Evolutionary conservation across 2,329 filamentous ascomycete genomes (phyloP), one percentile per base, ranked within the genome.

Genomic region (Chaetothyriales sp.): DNA sequence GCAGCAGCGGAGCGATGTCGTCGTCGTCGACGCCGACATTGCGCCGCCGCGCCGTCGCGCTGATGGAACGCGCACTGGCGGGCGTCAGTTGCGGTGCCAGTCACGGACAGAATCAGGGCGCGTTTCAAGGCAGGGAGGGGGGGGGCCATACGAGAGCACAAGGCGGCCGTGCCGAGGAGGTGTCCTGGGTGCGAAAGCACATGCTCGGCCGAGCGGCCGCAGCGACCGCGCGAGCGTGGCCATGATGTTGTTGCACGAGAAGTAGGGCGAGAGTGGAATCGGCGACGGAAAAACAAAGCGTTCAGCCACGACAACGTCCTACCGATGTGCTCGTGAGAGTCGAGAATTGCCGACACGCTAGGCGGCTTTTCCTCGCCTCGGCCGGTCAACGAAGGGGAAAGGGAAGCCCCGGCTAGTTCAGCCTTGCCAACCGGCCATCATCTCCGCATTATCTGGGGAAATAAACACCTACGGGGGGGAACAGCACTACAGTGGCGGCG

Each of bases 1-100:
- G 90, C 0, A 84, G 82, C 58, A 95, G 77, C 47, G 86, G 82
- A 47, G 67, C 64, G 61, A 69, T 57, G 40, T 57, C 60, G 56
- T 68, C 61, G 33, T 67, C 60, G 49, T 54, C 58, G 40, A 56
- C 60, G 56, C 67, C 61, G 33, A 67, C 60, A 51, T 54, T 46
- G 47, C 50, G 56, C 49, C 64, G 63, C 64, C 66, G 67, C 9
- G 69, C 22, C n/a, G 46, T 28, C 18, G 46, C 46, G 28, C 29
- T 71, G 66, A 52, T 69, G 59, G 29, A 53, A 52, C 43, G 54
- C 44, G 13, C 55, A 56, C 47, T 18, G 37, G 18, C 48, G 44
- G 44, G 20, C 19, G 28, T 25, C 28, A 25, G 44, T 43, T 18
- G 46, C n/a, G 44, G 18, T 45, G 4, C 3, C 19, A 28, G n/a